phyloP scores from a whole-genome alignment of 768 basidiomycete genomes.

The Cubamyces sp. region DNA sequence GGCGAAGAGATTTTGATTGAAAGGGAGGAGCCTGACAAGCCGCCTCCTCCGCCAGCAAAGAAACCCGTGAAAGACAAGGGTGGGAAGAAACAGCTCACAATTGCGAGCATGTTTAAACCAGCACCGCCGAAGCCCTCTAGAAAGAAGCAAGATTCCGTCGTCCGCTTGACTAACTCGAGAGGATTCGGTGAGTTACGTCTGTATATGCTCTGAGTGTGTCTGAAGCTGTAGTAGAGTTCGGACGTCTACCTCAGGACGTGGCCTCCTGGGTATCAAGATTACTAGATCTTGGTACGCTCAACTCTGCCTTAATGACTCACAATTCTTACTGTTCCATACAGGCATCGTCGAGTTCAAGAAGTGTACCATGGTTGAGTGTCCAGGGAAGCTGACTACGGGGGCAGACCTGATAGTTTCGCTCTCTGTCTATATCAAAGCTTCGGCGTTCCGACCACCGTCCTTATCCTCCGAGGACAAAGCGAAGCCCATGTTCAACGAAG shows the following conservation, averaged over 20 bases:
- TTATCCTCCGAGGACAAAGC: constrained; percentile 37
- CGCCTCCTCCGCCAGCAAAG: constrained; percentile 14
- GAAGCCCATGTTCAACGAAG: constrained; percentile 68
- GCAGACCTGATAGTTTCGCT: constrained; percentile 78
- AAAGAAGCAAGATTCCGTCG: constrained; percentile 68
- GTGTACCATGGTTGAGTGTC: constrained; percentile 79
- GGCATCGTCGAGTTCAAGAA: constrained; percentile 70
- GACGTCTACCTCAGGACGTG: constrained; percentile 69
- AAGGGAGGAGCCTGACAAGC: constrained; percentile 52
- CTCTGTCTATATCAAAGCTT: constrained; percentile 65
- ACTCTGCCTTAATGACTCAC: background rate
- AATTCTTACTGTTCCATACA: constrained; percentile 28
- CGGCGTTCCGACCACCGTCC: constrained; percentile 63
- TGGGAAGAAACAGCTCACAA: constrained; percentile 66
- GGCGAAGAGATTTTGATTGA: constrained; percentile 65
- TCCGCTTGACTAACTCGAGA: constrained; percentile 63
- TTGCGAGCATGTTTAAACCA: constrained; percentile 68
- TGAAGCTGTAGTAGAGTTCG: constrained; percentile 61
- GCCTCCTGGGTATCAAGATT: constrained; percentile 76
- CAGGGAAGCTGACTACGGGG: constrained; percentile 69
- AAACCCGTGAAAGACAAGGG: constrained; percentile 37
- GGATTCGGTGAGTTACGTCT: constrained; percentile 58
- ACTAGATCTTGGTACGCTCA: constrained; percentile 63
- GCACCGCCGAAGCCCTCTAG: constrained; percentile 50
- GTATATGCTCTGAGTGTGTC: background rate